Base-by-base conservation (phyloP, 139 green algal species). In the Yamagishiella unicocca region DNA sequence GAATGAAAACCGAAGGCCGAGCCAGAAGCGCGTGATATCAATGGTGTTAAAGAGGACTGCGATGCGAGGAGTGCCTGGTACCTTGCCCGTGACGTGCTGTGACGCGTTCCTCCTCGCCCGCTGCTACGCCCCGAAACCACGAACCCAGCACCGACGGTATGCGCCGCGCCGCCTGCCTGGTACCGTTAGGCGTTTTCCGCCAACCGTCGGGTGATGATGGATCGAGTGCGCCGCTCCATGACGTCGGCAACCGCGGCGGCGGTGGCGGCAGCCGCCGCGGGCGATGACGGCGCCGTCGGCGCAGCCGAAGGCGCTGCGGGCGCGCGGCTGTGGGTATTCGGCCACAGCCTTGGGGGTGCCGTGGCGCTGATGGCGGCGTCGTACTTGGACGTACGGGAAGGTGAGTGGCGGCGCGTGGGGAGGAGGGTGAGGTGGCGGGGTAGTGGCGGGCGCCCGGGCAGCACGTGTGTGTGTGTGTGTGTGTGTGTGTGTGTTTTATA, bases 271-370 rank as follows among this genome's bases (percentile, higher is more conserved):
- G 75, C 50, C 27, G 53, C 53, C 50, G 29, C 21, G 29, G 73
- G 45, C 29, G 53, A n/a, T 25, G 50, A 70, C 3, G 50, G 21
- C 5, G 76, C 21, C 53, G 38, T 1, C 58, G 40, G 10, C 78
- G 58, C n/a, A n/a, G 42, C 80, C 1, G 75, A 25, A 12, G 33
- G 4, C 33, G 12, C 33, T 31, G 12, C 25, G 25, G 54, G 17
- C 35, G 4, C 43, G 7, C 81, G 66, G 64, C 45, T 87, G 67
- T 87, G 81, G 81, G 64, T 87, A 17, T 31, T 87, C 21, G 81
- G 81, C 9, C 81, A 87, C 64, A 79, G 66, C 66, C 46, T 87
- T 43, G 81, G 81, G 45, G 81, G 64, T 1, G 81, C 81, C 31
- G 66, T 79, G 8, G 81, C 64, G 31, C 64, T 87, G 1, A 78